Evolutionary conservation across 164 flowering plant genomes (phyloP).

Genomic region (Tinospora cordifolia): DNA sequence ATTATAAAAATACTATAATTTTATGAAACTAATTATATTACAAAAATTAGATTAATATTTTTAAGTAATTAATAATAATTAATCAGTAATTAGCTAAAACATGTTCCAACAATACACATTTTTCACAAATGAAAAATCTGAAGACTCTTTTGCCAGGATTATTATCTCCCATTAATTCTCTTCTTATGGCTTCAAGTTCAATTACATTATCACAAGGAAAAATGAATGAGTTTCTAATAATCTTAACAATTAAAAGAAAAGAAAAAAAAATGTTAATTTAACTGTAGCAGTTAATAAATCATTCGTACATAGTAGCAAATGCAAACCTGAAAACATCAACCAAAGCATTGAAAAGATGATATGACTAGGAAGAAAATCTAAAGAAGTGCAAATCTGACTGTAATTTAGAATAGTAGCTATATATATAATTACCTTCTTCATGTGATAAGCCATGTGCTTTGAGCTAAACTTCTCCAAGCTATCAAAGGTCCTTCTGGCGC

Average conservation of each 20-base stretch:
- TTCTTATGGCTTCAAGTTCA: not conserved
- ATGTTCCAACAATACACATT: too few relatives aligned
- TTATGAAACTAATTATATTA: too few relatives aligned
- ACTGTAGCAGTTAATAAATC: too few relatives aligned
- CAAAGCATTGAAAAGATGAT: not conserved
- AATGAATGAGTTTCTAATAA: too few relatives aligned
- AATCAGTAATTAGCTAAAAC: too few relatives aligned
- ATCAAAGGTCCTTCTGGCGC: slow-evolving; percentile 59
- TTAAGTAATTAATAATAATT: too few relatives aligned
- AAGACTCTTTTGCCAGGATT: not conserved
- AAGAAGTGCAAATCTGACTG: not conserved
- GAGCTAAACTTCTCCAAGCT: slow-evolving; percentile 72
- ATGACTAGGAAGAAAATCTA: not conserved
- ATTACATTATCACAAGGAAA: not conserved
- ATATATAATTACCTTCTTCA: slow-evolving; percentile 56
- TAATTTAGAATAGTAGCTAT: too few relatives aligned
- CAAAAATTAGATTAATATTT: too few relatives aligned
- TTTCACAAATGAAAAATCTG: too few relatives aligned
- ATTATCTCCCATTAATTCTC: not conserved
- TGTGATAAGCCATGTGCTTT: slow-evolving; percentile 63
- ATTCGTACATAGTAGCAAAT: not conserved
- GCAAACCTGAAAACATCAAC: not conserved
- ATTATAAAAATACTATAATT: too few relatives aligned
- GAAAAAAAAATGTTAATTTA: not conserved
- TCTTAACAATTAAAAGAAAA: too few relatives aligned